Conservation (phyloP, 768 basidiomycete species). For the Mycena vulgaris region DNA sequence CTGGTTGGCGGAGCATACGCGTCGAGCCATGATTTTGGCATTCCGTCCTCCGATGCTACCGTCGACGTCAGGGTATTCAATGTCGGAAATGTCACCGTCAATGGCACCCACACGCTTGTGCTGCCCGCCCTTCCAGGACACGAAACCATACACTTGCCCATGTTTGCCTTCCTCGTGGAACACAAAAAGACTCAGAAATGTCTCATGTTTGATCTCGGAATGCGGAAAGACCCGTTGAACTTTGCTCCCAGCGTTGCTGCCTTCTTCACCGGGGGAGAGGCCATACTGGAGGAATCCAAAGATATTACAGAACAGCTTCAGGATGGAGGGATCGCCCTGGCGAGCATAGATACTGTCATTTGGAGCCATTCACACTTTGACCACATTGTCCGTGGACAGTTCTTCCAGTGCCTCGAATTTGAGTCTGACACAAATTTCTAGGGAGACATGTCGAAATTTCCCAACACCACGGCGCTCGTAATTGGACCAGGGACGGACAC, state of each 20-base stretch:
- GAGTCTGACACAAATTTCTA: not conserved
- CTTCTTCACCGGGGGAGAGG: not conserved
- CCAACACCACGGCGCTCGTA: conserved; percentile 28
- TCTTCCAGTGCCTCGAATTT: too few relatives aligned
- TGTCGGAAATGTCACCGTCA: conserved; percentile 28
- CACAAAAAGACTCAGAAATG: conserved; percentile 4
- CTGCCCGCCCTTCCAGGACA: conserved; percentile 16
- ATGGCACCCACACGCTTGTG: not conserved
- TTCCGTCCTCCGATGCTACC: conserved; percentile 20
- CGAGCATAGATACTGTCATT: conserved; percentile 26
- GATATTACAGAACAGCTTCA: conserved; percentile 27
- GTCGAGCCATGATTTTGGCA: conserved; percentile 18
- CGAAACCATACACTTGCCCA: conserved; percentile 12
- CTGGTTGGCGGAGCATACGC: not conserved
- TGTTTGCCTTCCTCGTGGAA: conserved; percentile 29
- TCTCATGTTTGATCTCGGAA: conserved; percentile 36
- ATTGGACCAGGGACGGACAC: conserved; percentile 30
- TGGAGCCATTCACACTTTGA: too few relatives aligned
- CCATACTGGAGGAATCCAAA: not conserved
- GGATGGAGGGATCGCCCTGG: conserved; percentile 26
- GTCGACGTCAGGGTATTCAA: conserved; percentile 29
- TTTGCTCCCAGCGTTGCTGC: conserved; percentile 12
- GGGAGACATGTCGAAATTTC: conserved; percentile 40
- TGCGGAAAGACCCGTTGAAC: conserved; percentile 26
- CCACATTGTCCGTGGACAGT: too few relatives aligned